Base-by-base conservation (phyloP, 2,329 filamentous ascomycete genomes). In the Paraconiothyrium brasiliense region DNA sequence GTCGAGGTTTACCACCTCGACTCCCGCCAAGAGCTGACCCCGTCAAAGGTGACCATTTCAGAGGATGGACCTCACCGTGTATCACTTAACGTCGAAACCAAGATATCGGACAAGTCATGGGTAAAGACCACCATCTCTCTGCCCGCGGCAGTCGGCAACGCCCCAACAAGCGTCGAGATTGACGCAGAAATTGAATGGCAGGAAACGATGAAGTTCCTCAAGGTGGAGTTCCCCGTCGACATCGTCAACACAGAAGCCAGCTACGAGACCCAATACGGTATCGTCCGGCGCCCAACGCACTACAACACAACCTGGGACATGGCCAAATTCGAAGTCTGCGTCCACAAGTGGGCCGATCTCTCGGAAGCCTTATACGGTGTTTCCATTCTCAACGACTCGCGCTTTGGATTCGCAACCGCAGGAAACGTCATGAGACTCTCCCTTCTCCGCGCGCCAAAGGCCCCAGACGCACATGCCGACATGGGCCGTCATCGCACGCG, bases 281-380 rank as follows among this genome's bases (percentile, higher is more conserved):
- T 97, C 69, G 90, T 95, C 65, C 89, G 89, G 68, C 88, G 95
- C 34, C 94, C 95, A 2, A 99, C 95, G 0, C 95, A 99, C 81
- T 98, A 97, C 86, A 99, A 99, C 82, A 99, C 95, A 3, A 91
- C 87, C 68, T 97, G 93, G 93, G 93, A 97, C 75, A 97, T 97
- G 93, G 94, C 94, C 73, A 97, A 97, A 74, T 97, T 97, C 71
- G 94, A 97, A 82, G 94, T 97, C 55, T 97, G 93, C 84, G 94
- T 92, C 77, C 94, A 97, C 83, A 94, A 94, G 76, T 97, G 92
- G 84, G 94, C 94, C 11, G 94, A 97, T 78, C 82, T 97, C 30
- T 94, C 91, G 0, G 94, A 97, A 78, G 85, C 92, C 72, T 90
- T 90, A 57, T 97, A 97, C 71, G 94, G 94, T 65, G 93, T 98